Percentiles rank a stretch among this genome's conserved stretches.
Evolutionary conservation across 768 basidiomycete species (phyloP).

Genomic region (Galerina marginata): DNA sequence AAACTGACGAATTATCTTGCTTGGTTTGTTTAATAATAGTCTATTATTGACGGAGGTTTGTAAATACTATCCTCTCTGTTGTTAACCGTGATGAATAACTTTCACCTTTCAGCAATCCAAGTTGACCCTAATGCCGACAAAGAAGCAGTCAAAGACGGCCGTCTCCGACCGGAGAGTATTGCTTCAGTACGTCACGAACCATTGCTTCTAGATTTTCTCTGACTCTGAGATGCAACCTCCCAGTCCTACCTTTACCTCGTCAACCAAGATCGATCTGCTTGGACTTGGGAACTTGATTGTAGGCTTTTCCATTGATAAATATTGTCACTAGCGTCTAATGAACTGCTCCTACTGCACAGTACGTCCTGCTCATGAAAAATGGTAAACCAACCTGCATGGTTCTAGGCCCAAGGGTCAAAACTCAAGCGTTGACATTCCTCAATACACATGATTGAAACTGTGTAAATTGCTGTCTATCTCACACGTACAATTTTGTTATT

Average conservation of each 20-base stretch:
- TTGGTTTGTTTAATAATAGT: constrained; percentile 45
- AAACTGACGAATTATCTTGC: too few relatives aligned
- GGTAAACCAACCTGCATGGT: not conserved
- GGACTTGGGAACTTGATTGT: constrained; percentile 60
- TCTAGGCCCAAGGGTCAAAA: too few relatives aligned
- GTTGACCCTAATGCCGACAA: constrained; percentile 34
- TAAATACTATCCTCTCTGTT: not conserved
- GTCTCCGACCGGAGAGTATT: constrained; percentile 51
- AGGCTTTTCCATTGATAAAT: too few relatives aligned
- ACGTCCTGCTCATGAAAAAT: constrained; percentile 19
- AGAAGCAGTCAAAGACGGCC: constrained; percentile 46
- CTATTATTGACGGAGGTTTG: constrained; percentile 71
- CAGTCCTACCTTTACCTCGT: constrained; percentile 71
- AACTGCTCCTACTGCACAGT: not conserved
- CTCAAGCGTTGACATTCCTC: too few relatives aligned
- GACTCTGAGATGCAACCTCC: not conserved
- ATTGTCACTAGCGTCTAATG: not conserved
- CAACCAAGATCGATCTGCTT: constrained; percentile 72
- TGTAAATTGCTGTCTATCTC: too few relatives aligned
- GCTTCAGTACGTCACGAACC: constrained; percentile 2
- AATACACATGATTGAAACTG: too few relatives aligned
- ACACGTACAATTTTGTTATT: too few relatives aligned
- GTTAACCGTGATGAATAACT: not conserved
- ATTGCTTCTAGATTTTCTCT: not conserved
- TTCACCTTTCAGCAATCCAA: constrained; percentile 36